Percentiles rank a stretch among this genome's conserved stretches.
Evolutionary conservation across 805 yeast species (phyloP).

Genomic region (Pichia manshurica): DNA sequence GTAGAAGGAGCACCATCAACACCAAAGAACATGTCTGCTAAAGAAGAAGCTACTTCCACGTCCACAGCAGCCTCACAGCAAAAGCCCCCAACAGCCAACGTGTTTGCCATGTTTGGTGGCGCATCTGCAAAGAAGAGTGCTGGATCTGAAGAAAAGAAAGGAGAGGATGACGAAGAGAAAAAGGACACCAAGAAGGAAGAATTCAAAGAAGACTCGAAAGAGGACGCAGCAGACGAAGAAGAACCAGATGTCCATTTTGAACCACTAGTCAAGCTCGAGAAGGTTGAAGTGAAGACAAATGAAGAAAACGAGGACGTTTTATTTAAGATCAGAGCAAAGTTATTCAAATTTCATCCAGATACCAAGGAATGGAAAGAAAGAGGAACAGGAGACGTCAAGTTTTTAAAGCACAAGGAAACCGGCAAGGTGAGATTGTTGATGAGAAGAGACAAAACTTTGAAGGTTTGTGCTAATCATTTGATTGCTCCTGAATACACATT

Average conservation of each 20-base stretch:
- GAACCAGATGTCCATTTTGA: conserved; percentile 89
- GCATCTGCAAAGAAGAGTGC: conserved; percentile 61
- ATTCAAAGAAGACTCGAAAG: conserved; percentile 34
- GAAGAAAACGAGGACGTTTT: conserved; percentile 84
- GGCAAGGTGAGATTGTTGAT: conserved; percentile 84
- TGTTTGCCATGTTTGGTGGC: conserved; percentile 95
- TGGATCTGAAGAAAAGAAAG: conserved; percentile 24
- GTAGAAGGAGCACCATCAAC: too few species aligned
- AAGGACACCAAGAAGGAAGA: conserved; percentile 33
- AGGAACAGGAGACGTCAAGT: conserved; percentile 97
- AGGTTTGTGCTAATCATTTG: conserved; percentile 96
- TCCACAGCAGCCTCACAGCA: conserved; percentile 16
- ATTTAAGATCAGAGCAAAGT: conserved; percentile 87
- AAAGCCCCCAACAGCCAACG: conserved; percentile 71
- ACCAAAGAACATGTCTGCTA: conserved; percentile 5
- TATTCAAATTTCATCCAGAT: conserved; percentile 80
- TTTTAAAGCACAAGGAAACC: conserved; percentile 79
- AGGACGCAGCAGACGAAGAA: conserved; percentile 59
- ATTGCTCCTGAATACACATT: conserved; percentile 75
- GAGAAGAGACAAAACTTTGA: conserved; percentile 99
- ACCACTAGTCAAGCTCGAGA: conserved; percentile 90
- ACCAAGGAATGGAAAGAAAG: conserved; percentile 97
- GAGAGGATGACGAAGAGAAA: conserved; percentile 6
- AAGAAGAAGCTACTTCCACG: conserved; percentile 11
- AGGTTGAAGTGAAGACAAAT: conserved; percentile 93